Conservation (phyloP, 441 rosid species). For the Aleurites moluccanus region DNA sequence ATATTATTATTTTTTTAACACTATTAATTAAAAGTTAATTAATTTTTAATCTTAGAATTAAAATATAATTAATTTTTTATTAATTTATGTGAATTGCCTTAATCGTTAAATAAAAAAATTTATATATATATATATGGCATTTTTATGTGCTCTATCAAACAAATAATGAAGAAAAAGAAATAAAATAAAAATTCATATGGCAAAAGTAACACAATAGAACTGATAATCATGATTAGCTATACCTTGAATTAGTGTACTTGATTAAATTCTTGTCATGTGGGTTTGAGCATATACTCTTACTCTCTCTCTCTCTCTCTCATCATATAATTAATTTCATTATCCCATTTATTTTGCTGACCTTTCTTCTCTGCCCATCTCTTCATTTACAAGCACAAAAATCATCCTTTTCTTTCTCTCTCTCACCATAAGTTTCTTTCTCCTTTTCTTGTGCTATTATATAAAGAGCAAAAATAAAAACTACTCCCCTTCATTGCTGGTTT, state of each 20-base stretch:
- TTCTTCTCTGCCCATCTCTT: constrained; percentile 40
- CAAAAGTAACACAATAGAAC: no score
- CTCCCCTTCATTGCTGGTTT: constrained; percentile 21
- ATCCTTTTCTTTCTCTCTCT: constrained; percentile 8
- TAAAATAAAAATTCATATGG: no score
- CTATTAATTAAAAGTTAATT: no score
- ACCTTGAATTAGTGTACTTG: constrained; percentile 22
- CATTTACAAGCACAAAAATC: constrained; percentile 32
- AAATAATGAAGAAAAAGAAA: constrained; percentile 11
- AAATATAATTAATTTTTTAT: no score
- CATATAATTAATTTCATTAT: constrained; percentile 30
- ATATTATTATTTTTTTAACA: no score
- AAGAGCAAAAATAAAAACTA: constrained; percentile 18
- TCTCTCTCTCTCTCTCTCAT: no score
- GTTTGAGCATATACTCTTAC: background rate
- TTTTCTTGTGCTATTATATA: constrained; percentile 22
- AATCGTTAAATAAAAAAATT: no score
- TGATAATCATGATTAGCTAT: no score
- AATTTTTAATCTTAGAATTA: no score
- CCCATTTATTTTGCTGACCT: constrained; percentile 48
- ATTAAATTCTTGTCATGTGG: constrained; percentile 30
- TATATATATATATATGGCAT: background rate
- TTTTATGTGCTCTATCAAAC: constrained; percentile 20
- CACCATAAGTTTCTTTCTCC: background rate
- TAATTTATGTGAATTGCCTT: no score